phyloP scores from a whole-genome alignment of 129 eudicot species.

The Artemisia argyi region DNA sequence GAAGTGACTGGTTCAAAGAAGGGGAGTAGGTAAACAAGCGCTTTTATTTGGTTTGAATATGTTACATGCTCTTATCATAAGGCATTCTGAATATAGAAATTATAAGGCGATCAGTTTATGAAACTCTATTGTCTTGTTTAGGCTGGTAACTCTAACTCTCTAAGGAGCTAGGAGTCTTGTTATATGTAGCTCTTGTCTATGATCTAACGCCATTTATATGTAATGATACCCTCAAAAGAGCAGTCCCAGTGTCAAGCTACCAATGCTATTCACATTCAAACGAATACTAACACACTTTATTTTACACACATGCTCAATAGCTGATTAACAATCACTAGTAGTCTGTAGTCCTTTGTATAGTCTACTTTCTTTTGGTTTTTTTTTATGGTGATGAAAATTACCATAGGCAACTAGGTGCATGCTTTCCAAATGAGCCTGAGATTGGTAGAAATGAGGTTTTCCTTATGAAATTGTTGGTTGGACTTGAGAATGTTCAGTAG shows the following conservation, averaged over 20 bases:
- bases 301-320: not conserved
- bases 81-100: constrained; percentile 47
- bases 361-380: not conserved
- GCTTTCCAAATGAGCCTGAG: constrained; percentile 6
- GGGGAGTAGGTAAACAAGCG: constrained; percentile 99
- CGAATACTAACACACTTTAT: not conserved
- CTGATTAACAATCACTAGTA: not conserved
- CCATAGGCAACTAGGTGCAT: not conserved
- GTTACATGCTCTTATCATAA: constrained; percentile 61
- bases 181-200: constrained; percentile 19
- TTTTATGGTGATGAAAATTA: not conserved
- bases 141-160: not conserved
- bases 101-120: constrained; percentile 37
- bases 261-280: not conserved
- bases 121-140: no score
- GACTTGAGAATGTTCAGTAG: not conserved
- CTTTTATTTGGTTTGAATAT: constrained; percentile 59
- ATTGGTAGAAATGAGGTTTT: not conserved
- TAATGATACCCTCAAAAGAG: no score
- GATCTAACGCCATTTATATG: no score
- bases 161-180: constrained; percentile 26
- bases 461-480: not conserved
- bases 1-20: constrained; percentile 99
- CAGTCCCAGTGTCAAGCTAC: constrained; percentile 3
- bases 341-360: not conserved